phyloP scores from a whole-genome alignment of 2,329 filamentous ascomycete species.

The Alternaria triticimaculans region DNA sequence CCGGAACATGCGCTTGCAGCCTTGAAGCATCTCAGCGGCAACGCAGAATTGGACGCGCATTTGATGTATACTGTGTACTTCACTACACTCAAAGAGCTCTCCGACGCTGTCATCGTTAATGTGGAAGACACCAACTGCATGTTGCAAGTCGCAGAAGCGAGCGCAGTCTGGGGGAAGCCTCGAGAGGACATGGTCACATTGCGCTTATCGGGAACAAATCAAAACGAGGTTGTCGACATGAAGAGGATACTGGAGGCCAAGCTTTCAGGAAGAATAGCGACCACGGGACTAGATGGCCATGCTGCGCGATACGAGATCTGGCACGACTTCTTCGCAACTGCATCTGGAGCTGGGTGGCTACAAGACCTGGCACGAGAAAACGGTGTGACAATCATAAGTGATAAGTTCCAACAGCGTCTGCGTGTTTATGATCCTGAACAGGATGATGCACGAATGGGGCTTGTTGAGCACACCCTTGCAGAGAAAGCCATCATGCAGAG shows the following conservation, averaged over 20 bases:
- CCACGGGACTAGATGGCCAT: background rate
- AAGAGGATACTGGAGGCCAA: constrained; percentile 8
- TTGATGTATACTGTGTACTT: constrained; percentile 10
- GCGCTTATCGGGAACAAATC: constrained; percentile 4
- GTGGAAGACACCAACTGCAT: background rate
- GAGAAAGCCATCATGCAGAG: background rate
- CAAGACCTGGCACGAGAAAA: constrained; percentile 5
- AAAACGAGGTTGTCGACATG: background rate
- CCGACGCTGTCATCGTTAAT: background rate
- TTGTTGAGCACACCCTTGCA: background rate
- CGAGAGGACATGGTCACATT: constrained; percentile 6
- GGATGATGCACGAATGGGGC: background rate
- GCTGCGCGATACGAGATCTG: constrained; percentile 8
- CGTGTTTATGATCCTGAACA: constrained; percentile 8
- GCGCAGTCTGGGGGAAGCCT: background rate
- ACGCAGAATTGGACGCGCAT: background rate
- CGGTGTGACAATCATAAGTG: constrained; percentile 3
- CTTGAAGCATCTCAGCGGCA: background rate
- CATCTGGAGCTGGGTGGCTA: constrained; percentile 1
- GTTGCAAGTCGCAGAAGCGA: background rate
- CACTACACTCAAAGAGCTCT: constrained; percentile 5
- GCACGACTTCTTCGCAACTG: constrained; percentile 12
- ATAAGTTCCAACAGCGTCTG: constrained; percentile 8
- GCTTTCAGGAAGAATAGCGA: constrained; percentile 4
- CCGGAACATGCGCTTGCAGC: constrained; percentile 12